Base-by-base conservation (phyloP, 306 rosid species). In the Sicyos baderoa region DNA sequence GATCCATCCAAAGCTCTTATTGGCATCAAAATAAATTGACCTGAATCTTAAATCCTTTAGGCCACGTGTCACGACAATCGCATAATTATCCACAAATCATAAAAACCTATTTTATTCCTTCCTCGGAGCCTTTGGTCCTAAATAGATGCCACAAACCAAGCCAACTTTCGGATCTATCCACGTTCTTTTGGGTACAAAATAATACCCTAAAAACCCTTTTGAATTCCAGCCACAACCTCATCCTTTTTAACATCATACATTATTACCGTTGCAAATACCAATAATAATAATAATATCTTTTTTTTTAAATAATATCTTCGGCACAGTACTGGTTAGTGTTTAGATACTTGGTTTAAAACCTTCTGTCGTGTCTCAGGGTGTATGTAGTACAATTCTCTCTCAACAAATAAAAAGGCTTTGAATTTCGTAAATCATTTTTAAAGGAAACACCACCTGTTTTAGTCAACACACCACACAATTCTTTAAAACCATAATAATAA, bases 1-100 rank as follows among this genome's bases (percentile, higher is more conserved):
- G n/a, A n/a, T n/a, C n/a, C n/a, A n/a, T n/a, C n/a, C n/a, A n/a
- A n/a, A n/a, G n/a, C n/a, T n/a, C n/a, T n/a, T n/a, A n/a, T n/a
- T n/a, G n/a, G n/a, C n/a, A n/a, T n/a, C n/a, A n/a, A n/a, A n/a
- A n/a, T n/a, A n/a, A n/a, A n/a, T n/a, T n/a, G 47, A 9, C 40
- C 40, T 6, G 4, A 35, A 35, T n/a, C 2, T 35, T 17, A 15
- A 37, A 17, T 17, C 68, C n/a, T 62, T 18, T 19, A 2, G 75
- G 78, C 80, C 62, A 83, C 72, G 79, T 64, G 74, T 76, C 82
- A 79, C 81, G 82, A 83, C 81, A 85, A 55, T 65, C 80, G 71
- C 85, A 84, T 83, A 68, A 83, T 3, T 84, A 71, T 53, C 78
- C 79, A n/a, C 76, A 84, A 82, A 87, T 90, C 87, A 91, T 77